phyloP scores from a whole-genome alignment of 352 stramenopile species.

The Plasmopara viticola region DNA sequence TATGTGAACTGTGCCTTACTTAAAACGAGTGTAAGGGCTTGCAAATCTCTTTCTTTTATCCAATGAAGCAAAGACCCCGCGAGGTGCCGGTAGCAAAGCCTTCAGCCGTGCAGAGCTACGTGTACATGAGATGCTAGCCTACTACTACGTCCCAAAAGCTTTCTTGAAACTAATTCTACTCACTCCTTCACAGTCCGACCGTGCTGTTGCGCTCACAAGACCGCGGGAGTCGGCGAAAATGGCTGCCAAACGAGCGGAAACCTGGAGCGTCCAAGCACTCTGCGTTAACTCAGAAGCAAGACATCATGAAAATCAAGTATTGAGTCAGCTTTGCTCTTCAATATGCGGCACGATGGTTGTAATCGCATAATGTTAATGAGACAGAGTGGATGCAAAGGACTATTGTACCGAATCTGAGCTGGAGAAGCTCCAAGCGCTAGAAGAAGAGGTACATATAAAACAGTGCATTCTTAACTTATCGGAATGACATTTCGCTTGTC shows the following conservation, averaged over 20 bases:
- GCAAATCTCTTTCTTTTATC: constrained; percentile 2
- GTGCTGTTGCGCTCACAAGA: constrained; percentile 25
- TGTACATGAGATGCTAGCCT: constrained; percentile 22
- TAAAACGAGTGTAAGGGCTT: background rate
- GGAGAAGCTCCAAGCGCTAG: constrained; percentile 27
- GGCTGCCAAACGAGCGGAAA: constrained; percentile 45
- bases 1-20: background rate
- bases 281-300: constrained; percentile 12
- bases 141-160: background rate
- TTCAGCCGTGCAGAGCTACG: constrained; percentile 46
- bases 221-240: constrained; percentile 14
- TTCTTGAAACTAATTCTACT: background rate
- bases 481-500: background rate
- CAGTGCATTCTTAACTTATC: background rate
- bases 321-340: background rate
- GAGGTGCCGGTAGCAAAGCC: constrained; percentile 55
- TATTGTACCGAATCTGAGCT: constrained; percentile 29
- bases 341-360: background rate
- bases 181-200: constrained; percentile 9
- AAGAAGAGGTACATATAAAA: constrained; percentile 30
- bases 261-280: constrained; percentile 54
- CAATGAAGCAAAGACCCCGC: constrained; percentile 27
- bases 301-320: constrained; percentile 27
- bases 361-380: background rate
- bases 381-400: constrained; percentile 29